Evolutionary conservation across 2,329 filamentous ascomycete species (phyloP), one percentile per base, ranked within the genome.

Genomic region (Colletotrichum sp.): DNA sequence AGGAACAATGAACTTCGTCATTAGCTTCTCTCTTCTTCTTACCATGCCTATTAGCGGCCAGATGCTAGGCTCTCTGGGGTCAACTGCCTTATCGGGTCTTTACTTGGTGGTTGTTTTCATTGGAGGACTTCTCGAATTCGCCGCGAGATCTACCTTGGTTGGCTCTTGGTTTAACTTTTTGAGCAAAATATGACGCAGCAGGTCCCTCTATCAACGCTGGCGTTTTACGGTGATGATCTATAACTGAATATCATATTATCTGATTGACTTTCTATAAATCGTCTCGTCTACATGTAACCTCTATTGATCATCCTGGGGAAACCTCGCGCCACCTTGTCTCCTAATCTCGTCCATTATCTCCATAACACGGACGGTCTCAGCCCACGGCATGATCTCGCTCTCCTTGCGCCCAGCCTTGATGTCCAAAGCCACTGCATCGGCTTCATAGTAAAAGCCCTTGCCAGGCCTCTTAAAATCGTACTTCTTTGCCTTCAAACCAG

Each of bases 281-380:
- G 28, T 0, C 9, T 30, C 8, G 1, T 34, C 59, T n/a, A 61
- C 15, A 16, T 44, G n/a, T 16, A 12, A 5, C 13, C 13, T 36
- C 30, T 72, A 71, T 28, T 73, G 63, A 7, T 64, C 34, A 30
- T 75, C 82, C 39, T 82, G 80, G 1, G 83, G 83, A 44, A 82
- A 83, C 22, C 52, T 79, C 0, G 80, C 77, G 0, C 81, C 82
- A 1, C 81, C 82, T n/a, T 84, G 82, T 12, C 77, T 78, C 60
- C 87, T 80, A 19, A 88, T 83, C 75, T 87, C 85, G 73, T 90
- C 88, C 84, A 89, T 83, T 19, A 89, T 82, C 69, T 85, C 84
- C 82, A 90, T 82, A 0, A 89, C 82, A 1, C 85, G 82, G 11
- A 89, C 66, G 0, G 87, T 89, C 80, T 89, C 87, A 1, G 81